These are phyloP conservation scores for Novymonas esmeraldas DNA, from an alignment of 208 protist genomes.

Conservation along the genomic window DNA sequence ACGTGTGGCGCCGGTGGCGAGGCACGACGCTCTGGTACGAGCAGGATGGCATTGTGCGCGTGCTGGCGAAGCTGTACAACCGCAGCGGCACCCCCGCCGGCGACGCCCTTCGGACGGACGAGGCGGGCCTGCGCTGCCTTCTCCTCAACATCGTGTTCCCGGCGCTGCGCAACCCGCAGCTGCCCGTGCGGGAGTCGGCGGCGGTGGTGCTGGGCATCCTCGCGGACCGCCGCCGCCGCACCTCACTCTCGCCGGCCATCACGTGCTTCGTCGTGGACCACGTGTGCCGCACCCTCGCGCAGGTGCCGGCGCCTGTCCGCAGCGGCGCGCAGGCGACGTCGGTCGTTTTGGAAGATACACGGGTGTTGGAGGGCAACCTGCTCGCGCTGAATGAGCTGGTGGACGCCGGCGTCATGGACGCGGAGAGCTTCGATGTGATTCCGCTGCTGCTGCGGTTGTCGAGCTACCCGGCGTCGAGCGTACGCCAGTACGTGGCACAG, in stretches of 20 bases:
- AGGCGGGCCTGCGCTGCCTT: constrained; percentile 29
- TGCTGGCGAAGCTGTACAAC: constrained; percentile 23
- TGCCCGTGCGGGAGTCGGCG: constrained; percentile 64
- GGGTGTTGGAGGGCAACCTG: constrained; percentile 51
- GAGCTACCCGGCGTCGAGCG: constrained; percentile 66
- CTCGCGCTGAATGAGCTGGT: constrained; percentile 35
- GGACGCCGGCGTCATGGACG: constrained; percentile 18
- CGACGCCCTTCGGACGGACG: constrained; percentile 24
- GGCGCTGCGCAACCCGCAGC: constrained; percentile 49
- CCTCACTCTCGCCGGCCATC: constrained; percentile 26
- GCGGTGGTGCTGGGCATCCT: constrained; percentile 39
- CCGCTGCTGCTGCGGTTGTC: constrained; percentile 54
- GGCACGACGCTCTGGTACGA: constrained; percentile 28
- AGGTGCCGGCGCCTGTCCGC: constrained; percentile 9
- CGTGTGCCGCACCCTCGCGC: constrained; percentile 28
- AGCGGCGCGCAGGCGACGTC: constrained; percentile 6
- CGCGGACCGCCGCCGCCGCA: constrained; percentile 15
- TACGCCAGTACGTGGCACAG: constrained; percentile 77
- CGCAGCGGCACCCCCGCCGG: constrained; percentile 21
- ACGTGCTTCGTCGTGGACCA: constrained; percentile 32
- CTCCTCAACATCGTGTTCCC: constrained; percentile 54
- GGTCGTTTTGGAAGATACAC: constrained; percentile 28
- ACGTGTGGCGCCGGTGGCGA: constrained; percentile 25
- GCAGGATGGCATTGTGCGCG: constrained; percentile 32
- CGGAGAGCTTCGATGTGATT: constrained; percentile 12